Base-by-base conservation (phyloP, 345 rosid genomes). In the Eucalyptus curtisii region DNA sequence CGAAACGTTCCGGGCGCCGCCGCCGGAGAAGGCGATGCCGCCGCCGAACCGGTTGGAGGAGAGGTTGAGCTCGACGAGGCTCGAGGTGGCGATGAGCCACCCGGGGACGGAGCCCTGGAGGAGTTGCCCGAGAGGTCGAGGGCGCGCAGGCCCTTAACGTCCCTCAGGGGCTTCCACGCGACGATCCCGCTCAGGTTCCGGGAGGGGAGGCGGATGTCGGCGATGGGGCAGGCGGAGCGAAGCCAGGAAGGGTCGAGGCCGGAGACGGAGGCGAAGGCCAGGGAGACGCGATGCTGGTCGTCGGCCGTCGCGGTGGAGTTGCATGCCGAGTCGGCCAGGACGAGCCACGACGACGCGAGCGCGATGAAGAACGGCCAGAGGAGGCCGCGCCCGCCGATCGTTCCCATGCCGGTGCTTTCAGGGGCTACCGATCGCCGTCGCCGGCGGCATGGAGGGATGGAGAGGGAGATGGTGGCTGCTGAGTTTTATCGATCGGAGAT, bases 71-170 rank as follows among this genome's bases (percentile, higher is more conserved):
- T 89, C 85, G 76, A 52, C 53, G 48, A 97, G 90, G 71, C 90
- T 91, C 2, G 88, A 91, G 61, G 88, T 33, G 80, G 96, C 40
- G 80, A 97, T 95, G 85, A 97, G 89, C 97, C 96, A 95, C 50
- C 91, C 91, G 14, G 98, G 99, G 37, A 96, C 87, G 8, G 92
- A 92, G 47, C 99, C 99, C 48, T 92, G 87, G 20, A 97, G 94
- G 95, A 94, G 89, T 97, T 97, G 85, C 88, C 79, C 88, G 99
- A 97, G 90, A 97, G 95, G 89, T 96, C 97, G 82, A 97, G 87
- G 27, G 79, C 48, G 33, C 89, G 94, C 50, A 97, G 90, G 53
- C 90, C 89, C 30, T 98, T 91, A 90, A 96, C 81, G 90, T 90
- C 93, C 88, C 91, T 89, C 89, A 97, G 92, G 86, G 90, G 91